These are phyloP conservation scores for Cryptococcus hybrid DNA, from an alignment of 1,284 basidiomycete species.

Conservation along the genomic window DNA sequence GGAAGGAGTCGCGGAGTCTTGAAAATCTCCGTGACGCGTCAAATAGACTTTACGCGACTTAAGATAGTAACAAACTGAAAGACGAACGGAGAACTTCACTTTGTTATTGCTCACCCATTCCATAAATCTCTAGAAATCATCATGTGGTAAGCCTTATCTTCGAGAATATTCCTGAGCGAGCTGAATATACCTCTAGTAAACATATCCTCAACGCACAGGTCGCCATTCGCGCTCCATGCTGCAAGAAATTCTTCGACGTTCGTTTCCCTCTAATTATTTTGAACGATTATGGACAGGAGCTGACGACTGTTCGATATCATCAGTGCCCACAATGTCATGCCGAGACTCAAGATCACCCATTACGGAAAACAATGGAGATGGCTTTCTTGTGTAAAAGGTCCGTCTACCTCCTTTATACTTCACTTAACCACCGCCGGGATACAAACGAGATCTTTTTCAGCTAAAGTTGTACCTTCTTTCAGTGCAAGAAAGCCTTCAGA, in stretches of 20 bases:
- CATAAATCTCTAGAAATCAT: background rate
- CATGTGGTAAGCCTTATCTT: background rate
- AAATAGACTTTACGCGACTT: no score
- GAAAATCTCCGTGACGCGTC: no score
- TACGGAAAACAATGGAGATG: conserved; percentile 85
- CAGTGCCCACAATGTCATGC: conserved; percentile 90
- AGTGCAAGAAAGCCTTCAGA: conserved; percentile 91
- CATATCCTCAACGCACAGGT: conserved; percentile 93
- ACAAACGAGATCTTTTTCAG: background rate
- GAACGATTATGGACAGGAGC: background rate
- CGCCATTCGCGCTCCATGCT: conserved; percentile 88
- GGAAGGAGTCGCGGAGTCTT: no score
- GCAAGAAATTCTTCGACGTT: conserved; percentile 88
- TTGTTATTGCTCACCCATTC: no score
- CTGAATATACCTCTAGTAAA: conserved; percentile 59
- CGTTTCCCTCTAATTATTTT: conserved; percentile 19
- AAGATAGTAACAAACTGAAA: no score
- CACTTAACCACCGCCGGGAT: background rate
- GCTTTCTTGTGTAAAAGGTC: conserved; percentile 88
- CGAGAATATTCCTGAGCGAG: background rate
- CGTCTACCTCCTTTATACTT: background rate
- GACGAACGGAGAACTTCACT: no score
- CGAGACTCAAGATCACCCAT: conserved; percentile 70
- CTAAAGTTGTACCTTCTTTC: background rate
- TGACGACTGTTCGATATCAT: background rate